Percentiles rank a stretch among this genome's conserved stretches.
These are phyloP conservation scores for Wakefieldia striispora DNA, from an alignment of 768 basidiomycete species.

Conservation along the genomic window DNA sequence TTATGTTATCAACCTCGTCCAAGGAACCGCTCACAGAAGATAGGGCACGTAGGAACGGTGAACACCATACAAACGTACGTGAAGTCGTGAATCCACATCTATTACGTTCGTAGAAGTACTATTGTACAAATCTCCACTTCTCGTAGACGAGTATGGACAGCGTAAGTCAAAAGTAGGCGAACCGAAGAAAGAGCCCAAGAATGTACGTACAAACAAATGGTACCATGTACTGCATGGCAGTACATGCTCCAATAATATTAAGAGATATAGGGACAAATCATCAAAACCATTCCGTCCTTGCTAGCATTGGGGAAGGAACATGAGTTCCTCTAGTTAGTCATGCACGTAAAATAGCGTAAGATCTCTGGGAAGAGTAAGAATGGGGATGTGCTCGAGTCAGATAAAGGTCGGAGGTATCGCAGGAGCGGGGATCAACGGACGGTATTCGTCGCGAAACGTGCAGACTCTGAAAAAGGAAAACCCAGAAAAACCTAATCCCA, in stretches of 20 bases:
- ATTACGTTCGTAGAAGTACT: slow-evolving; percentile 3
- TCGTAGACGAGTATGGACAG: neutral
- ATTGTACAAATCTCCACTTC: slow-evolving; percentile 13
- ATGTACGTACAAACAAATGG: slow-evolving; percentile 23
- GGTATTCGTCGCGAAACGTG: neutral
- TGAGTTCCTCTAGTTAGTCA: slow-evolving; percentile 24
- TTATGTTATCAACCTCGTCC: too few species aligned
- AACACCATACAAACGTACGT: too few species aligned
- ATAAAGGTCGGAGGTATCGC: slow-evolving; percentile 23
- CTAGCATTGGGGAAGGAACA: slow-evolving; percentile 15
- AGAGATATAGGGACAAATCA: slow-evolving; percentile 13
- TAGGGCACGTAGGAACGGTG: too few species aligned
- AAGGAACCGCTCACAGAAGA: too few species aligned
- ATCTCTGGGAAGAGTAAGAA: slow-evolving; percentile 4
- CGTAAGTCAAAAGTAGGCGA: too few species aligned
- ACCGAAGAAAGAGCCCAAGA: neutral
- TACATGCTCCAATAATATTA: slow-evolving; percentile 28
- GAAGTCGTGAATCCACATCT: neutral
- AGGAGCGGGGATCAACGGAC: slow-evolving; percentile 1
- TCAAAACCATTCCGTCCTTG: slow-evolving; percentile 14
- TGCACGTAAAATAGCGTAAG: slow-evolving; percentile 25
- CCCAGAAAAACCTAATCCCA: slow-evolving; percentile 53
- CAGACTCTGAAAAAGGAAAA: slow-evolving; percentile 2
- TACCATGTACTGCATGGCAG: neutral
- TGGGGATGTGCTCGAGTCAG: slow-evolving; percentile 5